Evolutionary conservation across 2,329 filamentous ascomycete genomes (phyloP), one percentile per base, ranked within the genome.

Genomic region (Ascochyta fabae): DNA sequence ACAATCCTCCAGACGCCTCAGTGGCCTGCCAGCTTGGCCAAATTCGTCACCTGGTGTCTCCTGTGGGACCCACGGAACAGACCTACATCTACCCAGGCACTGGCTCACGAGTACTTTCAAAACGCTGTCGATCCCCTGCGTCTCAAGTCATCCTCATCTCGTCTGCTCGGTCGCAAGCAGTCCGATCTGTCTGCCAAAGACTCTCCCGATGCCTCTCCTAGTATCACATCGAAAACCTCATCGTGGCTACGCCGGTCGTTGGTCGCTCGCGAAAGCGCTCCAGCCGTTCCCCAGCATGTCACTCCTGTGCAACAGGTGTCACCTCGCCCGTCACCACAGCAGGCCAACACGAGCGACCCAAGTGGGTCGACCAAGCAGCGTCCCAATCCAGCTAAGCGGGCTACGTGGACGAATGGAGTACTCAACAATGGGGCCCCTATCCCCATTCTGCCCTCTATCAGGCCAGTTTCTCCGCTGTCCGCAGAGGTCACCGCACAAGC

Each of bases 61-160:
- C 95, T 98, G 90, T 99, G 95, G 95, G 95, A 99, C 76, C 95
- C 95, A 10, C 96, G 93, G 80, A 87, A 81, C 70, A 86, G 95
- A 58, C 95, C 95, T 40, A 98, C 93, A 4, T 97, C 94, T 2
- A 88, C 89, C 0, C 93, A 99, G 76, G 94, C 95, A n/a, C 80
- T 99, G 63, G 90, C 90, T 35, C 95, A 99, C 75, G 94, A 97
- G 65, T 99, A 96, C 77, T 99, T 99, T 69, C 77, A 84, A 31
- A 95, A 98, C 78, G 95, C 95, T 1, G 86, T 96, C 46, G 95
- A 99, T 74, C 95, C 95, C 13, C 79, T 97, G 49, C 83, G 93
- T 51, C 92, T 94, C n/a, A 96, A 93, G 80, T 96, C 92, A 1
- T 93, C 91, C 0, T 86, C 91, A 0, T 92, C 93, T 10, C 88